phyloP scores from a whole-genome alignment of 2,329 filamentous ascomycete species.

The Trichoderma aggressivum region DNA sequence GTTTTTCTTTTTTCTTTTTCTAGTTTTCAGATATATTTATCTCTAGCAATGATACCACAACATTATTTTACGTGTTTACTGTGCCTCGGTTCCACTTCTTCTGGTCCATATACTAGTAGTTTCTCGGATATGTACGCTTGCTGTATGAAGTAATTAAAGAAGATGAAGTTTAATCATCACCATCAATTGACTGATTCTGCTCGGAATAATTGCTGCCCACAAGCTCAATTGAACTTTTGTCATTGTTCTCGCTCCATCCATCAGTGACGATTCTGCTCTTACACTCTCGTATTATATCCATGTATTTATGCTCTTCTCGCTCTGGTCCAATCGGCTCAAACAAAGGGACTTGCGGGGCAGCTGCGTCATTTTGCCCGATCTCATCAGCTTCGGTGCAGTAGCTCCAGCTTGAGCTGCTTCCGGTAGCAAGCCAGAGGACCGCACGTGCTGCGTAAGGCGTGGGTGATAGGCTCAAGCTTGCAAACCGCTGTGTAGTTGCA shows the following conservation, averaged over 20 bases:
- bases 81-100: not conserved
- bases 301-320: not conserved
- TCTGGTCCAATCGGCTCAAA: not conserved
- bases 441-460: not conserved
- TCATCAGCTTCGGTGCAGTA: not conserved
- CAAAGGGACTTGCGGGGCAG: not conserved
- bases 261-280: not conserved
- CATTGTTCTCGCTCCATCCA: not conserved
- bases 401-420: not conserved
- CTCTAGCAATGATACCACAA: constrained; percentile 16
- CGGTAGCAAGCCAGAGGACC: not conserved
- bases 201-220: not conserved
- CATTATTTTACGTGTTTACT: not conserved
- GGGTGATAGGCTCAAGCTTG: constrained; percentile 6
- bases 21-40: not conserved
- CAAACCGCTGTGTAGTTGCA: not conserved
- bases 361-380: constrained; percentile 8
- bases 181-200: not conserved
- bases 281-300: not conserved
- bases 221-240: not conserved
- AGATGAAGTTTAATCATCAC: not conserved
- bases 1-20: not conserved
- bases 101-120: not conserved
- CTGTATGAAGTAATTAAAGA: not conserved
- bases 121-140: not conserved